These are phyloP conservation scores for Phytophthora hibernalis DNA, from an alignment of 352 stramenopile species.

Conservation along the genomic window DNA sequence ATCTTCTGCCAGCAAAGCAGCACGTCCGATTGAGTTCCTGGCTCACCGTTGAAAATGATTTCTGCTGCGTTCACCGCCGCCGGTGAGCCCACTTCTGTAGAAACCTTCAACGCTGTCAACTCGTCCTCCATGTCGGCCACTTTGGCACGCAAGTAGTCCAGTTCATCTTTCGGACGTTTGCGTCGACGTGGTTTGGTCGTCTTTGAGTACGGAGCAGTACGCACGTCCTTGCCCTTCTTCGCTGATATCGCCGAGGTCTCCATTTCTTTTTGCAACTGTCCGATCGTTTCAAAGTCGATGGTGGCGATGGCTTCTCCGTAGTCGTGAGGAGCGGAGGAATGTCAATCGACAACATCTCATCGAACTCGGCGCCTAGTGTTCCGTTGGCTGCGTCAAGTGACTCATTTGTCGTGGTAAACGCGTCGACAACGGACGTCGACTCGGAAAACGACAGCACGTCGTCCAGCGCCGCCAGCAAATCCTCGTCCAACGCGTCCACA, in stretches of 20 bases:
- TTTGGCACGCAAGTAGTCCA: constrained; percentile 44
- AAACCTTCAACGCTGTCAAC: constrained; percentile 21
- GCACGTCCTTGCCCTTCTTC: constrained; percentile 27
- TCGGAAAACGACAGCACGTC: constrained; percentile 43
- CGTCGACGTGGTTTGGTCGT: constrained; percentile 32
- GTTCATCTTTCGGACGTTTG: constrained; percentile 48
- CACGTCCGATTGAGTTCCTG: constrained; percentile 10
- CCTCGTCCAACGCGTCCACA: constrained; percentile 29
- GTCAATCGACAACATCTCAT: constrained; percentile 28
- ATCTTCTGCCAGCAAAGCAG: constrained; percentile 40
- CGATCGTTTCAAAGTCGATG: constrained; percentile 6
- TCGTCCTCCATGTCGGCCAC: constrained; percentile 46
- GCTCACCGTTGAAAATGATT: constrained; percentile 22
- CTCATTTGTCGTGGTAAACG: constrained; percentile 11
- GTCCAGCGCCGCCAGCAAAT: constrained; percentile 37
- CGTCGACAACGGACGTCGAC: constrained; percentile 10
- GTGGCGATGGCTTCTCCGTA: constrained; percentile 2
- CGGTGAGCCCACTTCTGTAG: constrained; percentile 17
- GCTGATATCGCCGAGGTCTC: not conserved
- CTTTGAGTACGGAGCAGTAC: constrained; percentile 26
- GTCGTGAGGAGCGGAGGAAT: no score
- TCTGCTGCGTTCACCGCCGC: constrained; percentile 10
- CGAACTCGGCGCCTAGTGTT: constrained; percentile 18
- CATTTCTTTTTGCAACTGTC: constrained; percentile 8
- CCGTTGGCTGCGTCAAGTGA: not conserved